Evolutionary conservation across 108 stramenopile species (phyloP), one percentile per base, ranked within the genome.

Genomic region (Fragilariopsis cylindrus): DNA sequence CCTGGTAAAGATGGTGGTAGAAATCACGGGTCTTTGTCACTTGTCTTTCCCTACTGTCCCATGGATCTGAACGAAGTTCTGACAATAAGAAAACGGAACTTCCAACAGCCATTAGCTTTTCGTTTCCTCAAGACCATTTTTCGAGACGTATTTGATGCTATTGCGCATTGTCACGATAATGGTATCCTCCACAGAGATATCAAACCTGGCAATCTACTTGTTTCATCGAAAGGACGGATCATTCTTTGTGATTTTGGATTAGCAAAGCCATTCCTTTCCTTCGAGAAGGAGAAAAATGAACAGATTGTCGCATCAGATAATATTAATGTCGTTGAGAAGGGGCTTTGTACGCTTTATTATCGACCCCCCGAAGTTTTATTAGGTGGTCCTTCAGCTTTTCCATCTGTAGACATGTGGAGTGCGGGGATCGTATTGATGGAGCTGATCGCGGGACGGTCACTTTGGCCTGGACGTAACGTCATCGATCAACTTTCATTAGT

Each of bases 101-200:
- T 52, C 64, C 79, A 56, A 56, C 76, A 72, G 30, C 60, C 75
- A 43, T 50, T 87, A 19, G 49, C 81, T 7, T 74, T 76, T 19
- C 44, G 46, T 5, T 71, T 82, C n/a, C 70, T 94, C 40, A 74
- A 77, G 60, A 54, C 80, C 18, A 75, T 92, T 65, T 67, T 84
- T n/a, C 44, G 75, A 48, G 90, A 93, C 65, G 75, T 90, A 30
- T 55, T 92, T 5, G 69, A 88, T 15, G 97, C 91, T 5, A 69
- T 98, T 63, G 74, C 85, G 40, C 96, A 98, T 84, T 94, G 93
- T 69, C 98, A 99, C 82, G 73, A 58, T 9, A 82, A 88, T 72
- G 87, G 88, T 66, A 81, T 99, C 19, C 78, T 99, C 39, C 99
- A 99, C 82, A 76, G 96, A 41, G 98, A 99, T 77, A 60, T 99